These are phyloP conservation scores for Zoysia matrella DNA, from an alignment of 202 grass and related monocot genomes.

Conservation along the genomic window DNA sequence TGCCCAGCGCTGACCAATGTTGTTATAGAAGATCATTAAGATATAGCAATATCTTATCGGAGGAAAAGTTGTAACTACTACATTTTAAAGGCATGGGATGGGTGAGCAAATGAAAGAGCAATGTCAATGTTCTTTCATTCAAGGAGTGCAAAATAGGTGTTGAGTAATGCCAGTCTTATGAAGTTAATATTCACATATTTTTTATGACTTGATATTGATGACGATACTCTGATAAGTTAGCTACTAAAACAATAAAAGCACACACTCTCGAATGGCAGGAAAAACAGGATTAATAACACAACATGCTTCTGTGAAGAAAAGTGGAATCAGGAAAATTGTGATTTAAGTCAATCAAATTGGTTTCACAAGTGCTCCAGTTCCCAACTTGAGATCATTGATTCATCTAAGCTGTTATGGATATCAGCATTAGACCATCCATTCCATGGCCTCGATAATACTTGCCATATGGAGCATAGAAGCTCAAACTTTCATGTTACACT, in stretches of 20 bases:
- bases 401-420: constrained; percentile 26
- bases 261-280: not conserved
- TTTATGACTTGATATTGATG: not conserved
- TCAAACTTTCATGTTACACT: not conserved
- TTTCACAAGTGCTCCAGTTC: not conserved
- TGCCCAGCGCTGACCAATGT: not conserved
- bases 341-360: constrained; percentile 14
- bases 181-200: not conserved
- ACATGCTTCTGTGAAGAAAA: constrained; percentile 15
- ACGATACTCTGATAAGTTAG: constrained; percentile 1
- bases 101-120: constrained; percentile 14
- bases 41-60: constrained; percentile 5
- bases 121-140: not conserved
- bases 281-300: constrained; percentile 1
- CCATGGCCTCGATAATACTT: not conserved
- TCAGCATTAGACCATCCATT: constrained; percentile 4
- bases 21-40: constrained; percentile 32
- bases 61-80: constrained; percentile 30
- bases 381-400: not conserved
- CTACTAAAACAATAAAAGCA: constrained; percentile 13
- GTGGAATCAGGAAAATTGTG: not conserved
- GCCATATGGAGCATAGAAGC: not conserved
- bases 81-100: not conserved
- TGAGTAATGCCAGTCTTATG: not conserved
- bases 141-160: not conserved